These are phyloP conservation scores for Solanum ossicruentum DNA, from an alignment of 257 asterid species.

Conservation along the genomic window DNA sequence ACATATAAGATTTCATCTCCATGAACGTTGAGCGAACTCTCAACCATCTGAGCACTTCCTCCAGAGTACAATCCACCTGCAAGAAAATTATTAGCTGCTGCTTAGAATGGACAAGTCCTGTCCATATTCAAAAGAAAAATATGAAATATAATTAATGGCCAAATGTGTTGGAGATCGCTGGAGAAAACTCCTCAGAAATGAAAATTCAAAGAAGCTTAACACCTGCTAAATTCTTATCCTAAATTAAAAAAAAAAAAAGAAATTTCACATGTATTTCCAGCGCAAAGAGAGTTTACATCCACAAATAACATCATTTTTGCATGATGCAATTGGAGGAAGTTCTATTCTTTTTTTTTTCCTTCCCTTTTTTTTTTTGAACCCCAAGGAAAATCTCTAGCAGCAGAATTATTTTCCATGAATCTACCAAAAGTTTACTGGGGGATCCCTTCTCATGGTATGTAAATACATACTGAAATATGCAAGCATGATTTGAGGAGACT, in stretches of 20 bases:
- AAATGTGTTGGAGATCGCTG: neutral
- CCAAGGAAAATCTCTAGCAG: neutral
- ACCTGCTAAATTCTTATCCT: neutral
- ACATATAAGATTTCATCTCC: slow-evolving; percentile 90
- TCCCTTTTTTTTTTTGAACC: neutral
- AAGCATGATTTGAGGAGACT: neutral
- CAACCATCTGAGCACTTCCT: slow-evolving; percentile 93
- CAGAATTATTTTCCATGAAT: neutral
- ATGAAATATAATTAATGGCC: neutral
- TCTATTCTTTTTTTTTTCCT: neutral
- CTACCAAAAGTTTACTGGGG: neutral
- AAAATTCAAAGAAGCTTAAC: neutral
- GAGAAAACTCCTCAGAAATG: neutral
- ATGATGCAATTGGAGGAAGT: neutral
- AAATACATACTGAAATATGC: neutral
- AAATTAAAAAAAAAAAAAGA: neutral
- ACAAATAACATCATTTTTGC: neutral
- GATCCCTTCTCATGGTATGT: neutral
- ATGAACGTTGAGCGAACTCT: slow-evolving; percentile 66
- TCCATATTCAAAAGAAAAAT: neutral
- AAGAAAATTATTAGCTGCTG: neutral
- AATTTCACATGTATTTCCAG: neutral
- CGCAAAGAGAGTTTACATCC: neutral
- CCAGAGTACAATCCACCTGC: slow-evolving; percentile 85
- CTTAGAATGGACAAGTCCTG: neutral